Percentiles rank a stretch among this genome's conserved stretches.
phyloP scores from a whole-genome alignment of 2,329 filamentous ascomycete genomes.

The Phaeophleospora eucalypticola region DNA sequence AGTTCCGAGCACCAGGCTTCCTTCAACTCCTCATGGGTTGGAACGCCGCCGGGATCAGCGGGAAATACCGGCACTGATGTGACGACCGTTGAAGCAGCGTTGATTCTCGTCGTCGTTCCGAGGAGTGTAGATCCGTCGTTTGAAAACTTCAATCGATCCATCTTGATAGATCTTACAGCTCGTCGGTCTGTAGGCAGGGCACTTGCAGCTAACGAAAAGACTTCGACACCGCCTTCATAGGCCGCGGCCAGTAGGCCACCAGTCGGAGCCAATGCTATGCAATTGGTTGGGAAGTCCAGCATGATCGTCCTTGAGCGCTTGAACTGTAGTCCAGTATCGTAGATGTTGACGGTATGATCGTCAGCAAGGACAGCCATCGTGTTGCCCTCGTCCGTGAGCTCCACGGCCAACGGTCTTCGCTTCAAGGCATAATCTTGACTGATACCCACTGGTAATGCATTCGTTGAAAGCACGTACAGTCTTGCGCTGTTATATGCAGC shows the following conservation, averaged over 20 bases:
- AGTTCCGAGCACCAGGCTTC: constrained; percentile 38
- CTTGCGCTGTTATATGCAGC: constrained; percentile 82
- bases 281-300: constrained; percentile 70
- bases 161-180: constrained; percentile 32
- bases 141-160: constrained; percentile 35
- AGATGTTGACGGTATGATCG: constrained; percentile 79
- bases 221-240: constrained; percentile 81
- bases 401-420: constrained; percentile 69
- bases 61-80: constrained; percentile 36
- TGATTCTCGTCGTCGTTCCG: constrained; percentile 36
- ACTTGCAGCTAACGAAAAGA: constrained; percentile 66
- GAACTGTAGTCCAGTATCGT: constrained; percentile 61
- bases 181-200: constrained; percentile 41
- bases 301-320: constrained; percentile 64
- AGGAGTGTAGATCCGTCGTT: constrained; percentile 36
- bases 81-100: constrained; percentile 33
- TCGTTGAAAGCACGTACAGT: constrained; percentile 72
- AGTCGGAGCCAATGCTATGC: constrained; percentile 75
- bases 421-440: constrained; percentile 74
- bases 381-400: constrained; percentile 72
- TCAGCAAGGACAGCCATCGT: constrained; percentile 74
- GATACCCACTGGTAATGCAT: constrained; percentile 53
- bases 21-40: constrained; percentile 35
- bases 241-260: constrained; percentile 79
- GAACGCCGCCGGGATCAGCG: constrained; percentile 24